phyloP scores from a whole-genome alignment of 129 eudicot genomes.

The Tagetes erecta region DNA sequence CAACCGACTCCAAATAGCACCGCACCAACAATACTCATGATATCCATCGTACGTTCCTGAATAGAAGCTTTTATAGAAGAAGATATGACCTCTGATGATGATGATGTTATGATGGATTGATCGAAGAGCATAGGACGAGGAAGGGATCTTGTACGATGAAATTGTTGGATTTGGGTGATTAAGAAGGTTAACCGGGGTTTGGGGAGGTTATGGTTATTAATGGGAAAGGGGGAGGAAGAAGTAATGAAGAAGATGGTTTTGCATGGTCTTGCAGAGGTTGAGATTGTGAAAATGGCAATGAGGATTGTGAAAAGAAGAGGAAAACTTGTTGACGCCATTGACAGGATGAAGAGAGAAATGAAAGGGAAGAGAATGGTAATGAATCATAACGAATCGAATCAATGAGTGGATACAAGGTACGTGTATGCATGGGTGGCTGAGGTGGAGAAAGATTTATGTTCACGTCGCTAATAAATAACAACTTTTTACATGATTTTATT shows the following conservation, averaged over 20 bases:
- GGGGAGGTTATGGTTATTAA: background rate
- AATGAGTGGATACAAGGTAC: too few species aligned
- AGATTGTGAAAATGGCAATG: background rate
- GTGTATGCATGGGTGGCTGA: too few species aligned
- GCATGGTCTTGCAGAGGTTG: slow-evolving; percentile 13
- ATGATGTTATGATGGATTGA: slow-evolving; percentile 28
- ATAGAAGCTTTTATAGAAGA: slow-evolving; percentile 51
- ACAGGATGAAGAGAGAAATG: background rate
- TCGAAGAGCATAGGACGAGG: slow-evolving; percentile 13
- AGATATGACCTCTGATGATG: slow-evolving; percentile 12
- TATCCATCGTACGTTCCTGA: slow-evolving; percentile 61
- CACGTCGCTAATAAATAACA: too few species aligned
- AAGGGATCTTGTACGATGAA: background rate
- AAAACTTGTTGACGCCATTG: slow-evolving; percentile 19
- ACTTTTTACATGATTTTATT: too few species aligned
- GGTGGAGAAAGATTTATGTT: too few species aligned
- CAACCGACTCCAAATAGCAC: slow-evolving; percentile 82
- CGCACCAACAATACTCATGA: slow-evolving; percentile 74
- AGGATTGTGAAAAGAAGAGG: background rate
- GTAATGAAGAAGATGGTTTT: slow-evolving; percentile 22
- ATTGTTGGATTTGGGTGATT: slow-evolving; percentile 12
- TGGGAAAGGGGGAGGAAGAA: slow-evolving; percentile 2
- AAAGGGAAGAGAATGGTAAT: background rate
- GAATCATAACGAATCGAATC: background rate
- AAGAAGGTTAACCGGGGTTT: background rate